Evolutionary conservation across 192 early-diverging fungal genomes (phyloP).

Genomic region (Gorgonomyces haynaldii): DNA sequence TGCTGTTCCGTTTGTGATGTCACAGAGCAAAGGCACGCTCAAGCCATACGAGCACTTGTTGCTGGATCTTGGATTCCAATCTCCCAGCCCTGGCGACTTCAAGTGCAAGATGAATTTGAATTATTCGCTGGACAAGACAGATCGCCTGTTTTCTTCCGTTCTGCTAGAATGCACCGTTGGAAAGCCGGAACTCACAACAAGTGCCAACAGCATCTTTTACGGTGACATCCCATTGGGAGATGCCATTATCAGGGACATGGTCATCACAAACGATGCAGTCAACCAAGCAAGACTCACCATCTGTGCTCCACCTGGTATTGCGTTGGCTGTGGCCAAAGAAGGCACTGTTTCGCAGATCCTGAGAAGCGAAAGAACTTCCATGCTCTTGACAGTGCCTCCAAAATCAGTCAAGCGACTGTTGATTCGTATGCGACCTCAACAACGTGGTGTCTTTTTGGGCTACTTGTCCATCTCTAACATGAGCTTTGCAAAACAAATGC

Average conservation of each 20-base stretch:
- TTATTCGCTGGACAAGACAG: constrained; percentile 17
- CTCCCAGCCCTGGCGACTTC: constrained; percentile 31
- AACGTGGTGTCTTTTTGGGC: too few species aligned
- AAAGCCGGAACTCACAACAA: constrained; percentile 14
- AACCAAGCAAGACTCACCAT: too few species aligned
- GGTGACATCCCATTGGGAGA: not conserved
- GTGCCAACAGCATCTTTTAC: too few species aligned
- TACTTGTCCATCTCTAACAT: too few species aligned
- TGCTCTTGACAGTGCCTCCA: too few species aligned
- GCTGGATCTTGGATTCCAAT: constrained; percentile 36
- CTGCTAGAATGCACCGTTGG: constrained; percentile 26
- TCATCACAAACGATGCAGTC: not conserved
- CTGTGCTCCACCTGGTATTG: too few species aligned
- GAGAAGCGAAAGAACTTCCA: too few species aligned
- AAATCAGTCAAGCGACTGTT: too few species aligned
- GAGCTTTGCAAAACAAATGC: too few species aligned
- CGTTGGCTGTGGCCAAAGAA: too few species aligned
- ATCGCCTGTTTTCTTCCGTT: constrained; percentile 14
- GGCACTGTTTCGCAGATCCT: too few species aligned
- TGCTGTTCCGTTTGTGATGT: constrained; percentile 11
- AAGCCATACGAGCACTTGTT: constrained; percentile 37
- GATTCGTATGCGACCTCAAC: too few species aligned
- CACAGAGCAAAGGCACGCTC: constrained; percentile 16
- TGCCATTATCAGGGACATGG: not conserved
- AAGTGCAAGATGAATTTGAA: constrained; percentile 17